phyloP scores from a whole-genome alignment of 768 basidiomycete species.

The Mycena rosella region DNA sequence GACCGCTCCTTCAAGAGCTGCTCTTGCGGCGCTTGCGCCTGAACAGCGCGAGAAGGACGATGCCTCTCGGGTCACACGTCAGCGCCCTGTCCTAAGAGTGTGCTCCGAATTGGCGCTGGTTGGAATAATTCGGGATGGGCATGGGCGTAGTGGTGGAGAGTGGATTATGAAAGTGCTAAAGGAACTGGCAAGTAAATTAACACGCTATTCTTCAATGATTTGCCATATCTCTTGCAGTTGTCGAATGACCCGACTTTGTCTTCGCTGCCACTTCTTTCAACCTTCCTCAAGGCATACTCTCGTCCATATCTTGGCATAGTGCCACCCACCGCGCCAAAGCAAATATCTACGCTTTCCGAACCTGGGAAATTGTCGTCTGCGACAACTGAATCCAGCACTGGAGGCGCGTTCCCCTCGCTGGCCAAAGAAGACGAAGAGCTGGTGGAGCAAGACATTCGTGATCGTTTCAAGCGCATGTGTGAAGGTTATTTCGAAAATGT shows the following conservation, averaged over 20 bases:
- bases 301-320: constrained; percentile 88
- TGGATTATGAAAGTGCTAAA: constrained; percentile 91
- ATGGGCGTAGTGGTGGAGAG: constrained; percentile 81
- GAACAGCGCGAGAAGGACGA: constrained; percentile 97
- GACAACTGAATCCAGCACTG: constrained; percentile 38
- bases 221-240: constrained; percentile 62
- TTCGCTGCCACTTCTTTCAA: constrained; percentile 90
- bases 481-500: constrained; percentile 94
- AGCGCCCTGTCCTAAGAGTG: constrained; percentile 88
- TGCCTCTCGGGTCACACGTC: constrained; percentile 77
- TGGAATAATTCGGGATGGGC: constrained; percentile 82
- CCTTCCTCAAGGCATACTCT: constrained; percentile 94
- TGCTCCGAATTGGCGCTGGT: constrained; percentile 93
- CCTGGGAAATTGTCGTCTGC: constrained; percentile 65
- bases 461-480: constrained; percentile 92
- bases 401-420: constrained; percentile 55
- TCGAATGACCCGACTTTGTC: constrained; percentile 89
- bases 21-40: constrained; percentile 66
- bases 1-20: constrained; percentile 68
- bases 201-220: constrained; percentile 22
- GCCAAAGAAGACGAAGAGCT: constrained; percentile 75
- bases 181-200: constrained; percentile 76
- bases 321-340: constrained; percentile 66
- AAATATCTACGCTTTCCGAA: constrained; percentile 67
- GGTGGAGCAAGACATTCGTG: constrained; percentile 87